Evolutionary conservation across 495 filamentous ascomycete genomes (phyloP), one percentile per base, ranked within the genome.

Genomic region (Cercophora samala): DNA sequence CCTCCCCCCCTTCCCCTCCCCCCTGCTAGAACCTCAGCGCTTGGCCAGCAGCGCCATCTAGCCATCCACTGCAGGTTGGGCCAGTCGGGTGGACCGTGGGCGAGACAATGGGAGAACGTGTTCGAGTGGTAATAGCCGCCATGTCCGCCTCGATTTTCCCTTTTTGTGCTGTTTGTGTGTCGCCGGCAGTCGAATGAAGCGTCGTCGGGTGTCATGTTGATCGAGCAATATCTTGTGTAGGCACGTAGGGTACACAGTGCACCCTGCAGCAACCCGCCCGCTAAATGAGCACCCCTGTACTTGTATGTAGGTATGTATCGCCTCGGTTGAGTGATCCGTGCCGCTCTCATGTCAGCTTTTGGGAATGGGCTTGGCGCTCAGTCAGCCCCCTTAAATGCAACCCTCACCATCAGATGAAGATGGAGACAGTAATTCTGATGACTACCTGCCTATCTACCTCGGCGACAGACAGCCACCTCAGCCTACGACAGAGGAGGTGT

Each of bases 401-500:
- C 26, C n/a, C n/a, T n/a, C n/a, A n/a, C n/a, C n/a, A n/a, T n/a
- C n/a, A n/a, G n/a, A n/a, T n/a, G n/a, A n/a, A n/a, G n/a, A n/a
- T n/a, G n/a, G n/a, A n/a, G n/a, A n/a, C n/a, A n/a, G n/a, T n/a
- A n/a, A n/a, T n/a, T n/a, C n/a, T n/a, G n/a, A n/a, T n/a, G n/a
- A n/a, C n/a, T n/a, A n/a, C n/a, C n/a, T n/a, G n/a, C n/a, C n/a
- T n/a, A n/a, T n/a, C n/a, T 46, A 46, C 37, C 37, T 46, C 37
- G 13, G 37, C n/a, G n/a, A n/a, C n/a, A n/a, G n/a, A n/a, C n/a
- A n/a, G n/a, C n/a, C n/a, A n/a, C n/a, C n/a, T n/a, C n/a, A n/a
- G 37, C 15, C 37, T 46, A 46, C 51, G 60, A 69, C 21, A 72
- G 29, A 24, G 61, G 56, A 4, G 70, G 70, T 23, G 70, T 70